Conservation (phyloP, 2,329 filamentous ascomycete genomes). For the Cyanodermella asteris region DNA sequence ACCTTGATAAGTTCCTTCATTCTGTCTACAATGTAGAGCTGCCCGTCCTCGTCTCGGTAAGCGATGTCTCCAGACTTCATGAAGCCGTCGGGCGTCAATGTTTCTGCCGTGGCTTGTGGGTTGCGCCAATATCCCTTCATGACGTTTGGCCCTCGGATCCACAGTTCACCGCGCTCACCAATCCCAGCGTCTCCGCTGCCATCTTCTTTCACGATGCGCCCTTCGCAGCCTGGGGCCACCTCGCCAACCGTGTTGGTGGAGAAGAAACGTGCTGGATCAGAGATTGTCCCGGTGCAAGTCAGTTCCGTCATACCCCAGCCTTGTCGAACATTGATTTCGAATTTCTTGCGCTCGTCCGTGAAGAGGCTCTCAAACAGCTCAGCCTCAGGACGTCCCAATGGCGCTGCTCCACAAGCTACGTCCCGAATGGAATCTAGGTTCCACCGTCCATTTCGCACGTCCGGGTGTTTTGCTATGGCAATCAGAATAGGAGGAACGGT, state of each 20-base stretch:
- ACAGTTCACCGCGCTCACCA: conserved; percentile 48
- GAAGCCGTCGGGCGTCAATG: conserved; percentile 42
- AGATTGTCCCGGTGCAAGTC: conserved; percentile 2
- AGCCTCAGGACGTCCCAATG: no score
- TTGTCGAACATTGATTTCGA: conserved; percentile 32
- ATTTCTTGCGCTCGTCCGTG: conserved; percentile 27
- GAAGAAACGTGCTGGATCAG: conserved; percentile 1
- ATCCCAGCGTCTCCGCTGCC: conserved; percentile 19
- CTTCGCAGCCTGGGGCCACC: conserved; percentile 45
- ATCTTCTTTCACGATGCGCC: conserved; percentile 40
- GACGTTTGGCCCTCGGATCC: conserved; percentile 48
- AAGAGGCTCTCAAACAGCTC: conserved; percentile 35
- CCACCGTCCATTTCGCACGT: conserved; percentile 28
- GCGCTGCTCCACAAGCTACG: conserved; percentile 47
- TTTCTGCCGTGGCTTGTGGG: conserved; percentile 41
- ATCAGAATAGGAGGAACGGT: conserved; percentile 59
- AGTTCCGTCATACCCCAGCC: conserved; percentile 63
- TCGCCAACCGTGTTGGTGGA: conserved; percentile 34
- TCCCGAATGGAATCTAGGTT: conserved; percentile 44
- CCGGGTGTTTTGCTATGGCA: conserved; percentile 50
- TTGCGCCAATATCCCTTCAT: conserved; percentile 62
- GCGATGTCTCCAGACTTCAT: conserved; percentile 52
- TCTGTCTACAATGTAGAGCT: conserved; percentile 49
- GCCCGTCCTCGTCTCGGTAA: conserved; percentile 32
- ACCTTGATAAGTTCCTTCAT: conserved; percentile 43